Conservation (phyloP, 495 filamentous ascomycete species). For the Daldinia loculata region DNA sequence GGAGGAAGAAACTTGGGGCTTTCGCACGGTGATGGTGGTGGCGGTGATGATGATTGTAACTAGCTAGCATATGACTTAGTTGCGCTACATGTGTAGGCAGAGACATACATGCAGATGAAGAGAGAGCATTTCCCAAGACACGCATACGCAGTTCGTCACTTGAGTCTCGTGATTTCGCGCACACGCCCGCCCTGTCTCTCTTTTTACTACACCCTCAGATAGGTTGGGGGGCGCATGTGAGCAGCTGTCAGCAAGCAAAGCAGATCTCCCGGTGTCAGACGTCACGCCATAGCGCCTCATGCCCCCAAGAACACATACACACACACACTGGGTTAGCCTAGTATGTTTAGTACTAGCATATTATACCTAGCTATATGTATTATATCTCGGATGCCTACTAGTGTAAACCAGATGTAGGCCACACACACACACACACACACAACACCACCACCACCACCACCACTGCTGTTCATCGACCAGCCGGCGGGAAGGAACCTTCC, state of each 20-base stretch:
- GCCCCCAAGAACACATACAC: constrained; percentile 9
- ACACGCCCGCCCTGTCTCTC: constrained; percentile 18
- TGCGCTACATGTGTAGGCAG: constrained; percentile 33
- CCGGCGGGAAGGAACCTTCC: constrained; percentile 36
- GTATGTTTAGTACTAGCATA: constrained; percentile 17
- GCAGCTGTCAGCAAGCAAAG: constrained; percentile 43
- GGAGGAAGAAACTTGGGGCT: constrained; percentile 7
- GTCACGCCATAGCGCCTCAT: constrained; percentile 42
- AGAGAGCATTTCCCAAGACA: constrained; percentile 23
- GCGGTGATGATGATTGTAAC: constrained; percentile 8
- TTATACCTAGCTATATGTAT: constrained; percentile 11
- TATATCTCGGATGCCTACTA: no score
- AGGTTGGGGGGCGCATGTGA: constrained; percentile 37
- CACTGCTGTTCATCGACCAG: constrained; percentile 12
- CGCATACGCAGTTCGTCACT: constrained; percentile 25
- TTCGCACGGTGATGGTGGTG: background rate
- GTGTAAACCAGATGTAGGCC: background rate
- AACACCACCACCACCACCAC: background rate
- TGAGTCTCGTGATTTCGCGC: constrained; percentile 41
- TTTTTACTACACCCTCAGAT: constrained; percentile 27
- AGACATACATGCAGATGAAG: constrained; percentile 27
- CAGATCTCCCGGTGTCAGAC: constrained; percentile 42
- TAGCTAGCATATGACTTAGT: constrained; percentile 36
- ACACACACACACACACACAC: constrained; percentile 9
- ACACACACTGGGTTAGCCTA: constrained; percentile 6